These are phyloP conservation scores for Voacanga thouarsii DNA, from an alignment of 257 asterid genomes.

Conservation along the genomic window DNA sequence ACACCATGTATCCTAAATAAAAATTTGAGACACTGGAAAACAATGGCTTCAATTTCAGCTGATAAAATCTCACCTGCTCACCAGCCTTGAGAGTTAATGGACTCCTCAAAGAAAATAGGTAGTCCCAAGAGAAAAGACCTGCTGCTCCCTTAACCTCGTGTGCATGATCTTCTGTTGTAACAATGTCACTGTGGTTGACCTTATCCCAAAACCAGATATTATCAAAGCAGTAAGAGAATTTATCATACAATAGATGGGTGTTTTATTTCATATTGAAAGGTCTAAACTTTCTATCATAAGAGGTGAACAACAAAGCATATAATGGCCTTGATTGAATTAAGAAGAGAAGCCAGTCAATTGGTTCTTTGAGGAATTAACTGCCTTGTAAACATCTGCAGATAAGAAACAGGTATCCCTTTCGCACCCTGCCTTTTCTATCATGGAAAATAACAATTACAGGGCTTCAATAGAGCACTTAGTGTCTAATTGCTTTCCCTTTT, in stretches of 20 bases:
- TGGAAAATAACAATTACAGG: background rate
- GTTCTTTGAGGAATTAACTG: background rate
- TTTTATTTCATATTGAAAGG: background rate
- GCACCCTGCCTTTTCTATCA: background rate
- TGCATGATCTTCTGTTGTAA: slow-evolving; percentile 87
- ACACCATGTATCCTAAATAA: background rate
- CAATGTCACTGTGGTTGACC: slow-evolving; percentile 78
- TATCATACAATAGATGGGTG: background rate
- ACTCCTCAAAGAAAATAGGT: slow-evolving; percentile 67
- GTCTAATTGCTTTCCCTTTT: background rate
- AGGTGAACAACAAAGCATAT: background rate
- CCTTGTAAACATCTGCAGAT: background rate
- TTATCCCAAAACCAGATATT: slow-evolving; percentile 23
- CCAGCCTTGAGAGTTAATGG: slow-evolving; percentile 80
- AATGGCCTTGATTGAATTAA: background rate
- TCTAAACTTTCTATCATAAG: background rate
- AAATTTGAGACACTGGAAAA: background rate
- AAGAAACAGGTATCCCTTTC: background rate
- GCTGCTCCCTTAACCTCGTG: slow-evolving; percentile 87
- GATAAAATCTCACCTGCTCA: slow-evolving; percentile 63
- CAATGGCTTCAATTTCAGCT: background rate
- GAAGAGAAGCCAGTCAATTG: background rate
- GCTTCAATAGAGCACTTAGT: background rate
- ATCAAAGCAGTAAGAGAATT: background rate
- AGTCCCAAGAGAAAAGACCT: slow-evolving; percentile 94